Percentiles rank a stretch among this genome's conserved stretches.
phyloP scores from a whole-genome alignment of 768 basidiomycete genomes.

The Mycena haematopus region DNA sequence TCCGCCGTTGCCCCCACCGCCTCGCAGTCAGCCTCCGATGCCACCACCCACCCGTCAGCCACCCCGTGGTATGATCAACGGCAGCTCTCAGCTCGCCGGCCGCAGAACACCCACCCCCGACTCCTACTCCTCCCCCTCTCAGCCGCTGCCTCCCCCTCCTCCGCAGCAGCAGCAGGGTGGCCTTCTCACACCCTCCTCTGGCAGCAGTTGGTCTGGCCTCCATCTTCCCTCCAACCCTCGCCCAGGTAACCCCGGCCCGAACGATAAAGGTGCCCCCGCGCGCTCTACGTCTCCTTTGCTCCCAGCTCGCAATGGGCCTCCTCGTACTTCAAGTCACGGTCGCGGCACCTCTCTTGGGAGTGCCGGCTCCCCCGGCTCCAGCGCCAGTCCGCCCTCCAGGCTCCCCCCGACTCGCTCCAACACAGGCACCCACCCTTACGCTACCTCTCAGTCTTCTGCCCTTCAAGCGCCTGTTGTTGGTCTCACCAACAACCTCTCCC shows the following conservation, averaged over 20 bases:
- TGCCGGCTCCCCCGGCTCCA: slow-evolving; percentile 42
- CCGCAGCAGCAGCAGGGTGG: slow-evolving; percentile 41
- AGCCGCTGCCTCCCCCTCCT: slow-evolving; percentile 51
- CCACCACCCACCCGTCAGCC: slow-evolving; percentile 50
- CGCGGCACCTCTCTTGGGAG: slow-evolving; percentile 63
- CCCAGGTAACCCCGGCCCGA: slow-evolving; percentile 52
- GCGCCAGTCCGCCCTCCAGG: slow-evolving; percentile 46
- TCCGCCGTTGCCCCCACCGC: slow-evolving; percentile 74
- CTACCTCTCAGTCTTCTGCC: slow-evolving; percentile 53
- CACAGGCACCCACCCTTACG: slow-evolving; percentile 63
- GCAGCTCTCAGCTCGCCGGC: slow-evolving; percentile 43
- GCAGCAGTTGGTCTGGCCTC: slow-evolving; percentile 50
- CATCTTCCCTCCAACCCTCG: slow-evolving; percentile 69
- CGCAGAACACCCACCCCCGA: slow-evolving; percentile 63
- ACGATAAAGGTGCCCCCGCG: slow-evolving; percentile 42
- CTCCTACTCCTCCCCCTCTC: slow-evolving; percentile 48
- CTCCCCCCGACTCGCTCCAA: slow-evolving; percentile 49
- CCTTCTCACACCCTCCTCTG: slow-evolving; percentile 52
- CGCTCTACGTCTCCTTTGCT: slow-evolving; percentile 55
- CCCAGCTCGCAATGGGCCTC: slow-evolving; percentile 38
- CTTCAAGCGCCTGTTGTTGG: slow-evolving; percentile 41
- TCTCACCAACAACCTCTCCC: slow-evolving; percentile 61
- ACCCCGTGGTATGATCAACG: slow-evolving; percentile 37
- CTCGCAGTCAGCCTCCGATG: slow-evolving; percentile 68
- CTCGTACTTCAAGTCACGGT: slow-evolving; percentile 33